Base-by-base conservation (phyloP, 2,329 filamentous ascomycete genomes). In the Alternaria metachromatica region DNA sequence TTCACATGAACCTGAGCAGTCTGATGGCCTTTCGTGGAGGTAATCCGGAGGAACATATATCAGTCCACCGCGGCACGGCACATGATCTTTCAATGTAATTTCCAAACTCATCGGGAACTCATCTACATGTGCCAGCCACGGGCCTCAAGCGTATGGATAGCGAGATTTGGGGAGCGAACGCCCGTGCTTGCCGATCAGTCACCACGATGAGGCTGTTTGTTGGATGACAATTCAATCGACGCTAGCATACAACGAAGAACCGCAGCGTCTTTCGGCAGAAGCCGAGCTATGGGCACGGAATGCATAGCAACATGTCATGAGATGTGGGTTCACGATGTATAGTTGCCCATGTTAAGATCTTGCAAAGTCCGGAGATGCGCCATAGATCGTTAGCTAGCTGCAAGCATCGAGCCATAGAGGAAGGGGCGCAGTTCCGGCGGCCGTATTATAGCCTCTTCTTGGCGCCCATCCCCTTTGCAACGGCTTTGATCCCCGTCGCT, bases 391-490 rank as follows among this genome's bases (percentile, higher is more conserved):
- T 41, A 41, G 37, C 37, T 37, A 41, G 37, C 37, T 41, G 37
- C 37, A 41, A 41, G 37, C 37, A 41, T 41, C 37, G 37, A 41
- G 37, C 37, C 37, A 53, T n/a, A 53, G 20, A 53, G 20, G 9
- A 28, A 53, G 12, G 20, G 49, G 49, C 49, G 49, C 28, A 53
- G 49, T 53, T 30, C 49, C 28, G 49, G 20, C 49, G 30, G 49
- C 49, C 49, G 30, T 53, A 53, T 41, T 53, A 53, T 53, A 53
- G 49, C 49, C 49, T 53, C 21, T 20, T 21, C 49, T 53, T 41
- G 49, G 49, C 49, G 49, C 37, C 49, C 33, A 37, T 53, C 49
- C 49, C 49, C 49, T 41, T 53, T 53, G 49, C 30, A 53, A 53
- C 30, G 49, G 49, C 49, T 30, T 30, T 53, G 49, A 15, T 53